Conservation (phyloP, 306 rosid genomes). For the Quercus glauca region DNA sequence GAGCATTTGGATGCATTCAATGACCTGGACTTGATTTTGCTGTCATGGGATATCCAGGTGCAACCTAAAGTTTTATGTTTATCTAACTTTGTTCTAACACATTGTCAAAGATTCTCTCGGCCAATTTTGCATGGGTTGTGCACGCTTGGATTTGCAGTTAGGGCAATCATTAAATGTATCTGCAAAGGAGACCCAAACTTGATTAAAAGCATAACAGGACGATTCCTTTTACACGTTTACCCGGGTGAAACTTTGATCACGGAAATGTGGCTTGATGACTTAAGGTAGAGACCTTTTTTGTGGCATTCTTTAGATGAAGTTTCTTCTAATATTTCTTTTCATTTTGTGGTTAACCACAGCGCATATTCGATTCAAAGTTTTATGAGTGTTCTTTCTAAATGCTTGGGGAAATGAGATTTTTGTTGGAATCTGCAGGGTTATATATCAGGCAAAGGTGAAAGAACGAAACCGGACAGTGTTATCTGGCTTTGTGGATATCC, state of each 20-base stretch:
- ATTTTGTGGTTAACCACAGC: neutral
- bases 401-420: conserved; percentile 1
- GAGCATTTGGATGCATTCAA: neutral
- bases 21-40: conserved; percentile 2
- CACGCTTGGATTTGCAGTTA: conserved; percentile 83
- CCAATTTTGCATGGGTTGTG: conserved; percentile 95
- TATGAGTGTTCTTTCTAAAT: neutral
- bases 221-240: conserved; percentile 84
- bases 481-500: conserved; percentile 70
- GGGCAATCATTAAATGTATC: conserved; percentile 78
- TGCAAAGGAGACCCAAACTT: conserved; percentile 72
- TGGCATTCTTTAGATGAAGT: conserved; percentile 4
- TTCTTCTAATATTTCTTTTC: conserved; percentile 1
- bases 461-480: conserved; percentile 69
- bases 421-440: conserved; percentile 56
- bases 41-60: conserved; percentile 8
- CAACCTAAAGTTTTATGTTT: neutral
- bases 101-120: conserved; percentile 63
- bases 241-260: conserved; percentile 88
- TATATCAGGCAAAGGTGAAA: conserved; percentile 74
- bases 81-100: conserved; percentile 12
- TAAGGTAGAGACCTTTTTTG: conserved; percentile 44
- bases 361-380: neutral
- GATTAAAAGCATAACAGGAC: conserved; percentile 67
- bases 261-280: conserved; percentile 90